Evolutionary conservation across 1,284 basidiomycete species (phyloP).

Genomic region (Fomitopsis pinicola): DNA sequence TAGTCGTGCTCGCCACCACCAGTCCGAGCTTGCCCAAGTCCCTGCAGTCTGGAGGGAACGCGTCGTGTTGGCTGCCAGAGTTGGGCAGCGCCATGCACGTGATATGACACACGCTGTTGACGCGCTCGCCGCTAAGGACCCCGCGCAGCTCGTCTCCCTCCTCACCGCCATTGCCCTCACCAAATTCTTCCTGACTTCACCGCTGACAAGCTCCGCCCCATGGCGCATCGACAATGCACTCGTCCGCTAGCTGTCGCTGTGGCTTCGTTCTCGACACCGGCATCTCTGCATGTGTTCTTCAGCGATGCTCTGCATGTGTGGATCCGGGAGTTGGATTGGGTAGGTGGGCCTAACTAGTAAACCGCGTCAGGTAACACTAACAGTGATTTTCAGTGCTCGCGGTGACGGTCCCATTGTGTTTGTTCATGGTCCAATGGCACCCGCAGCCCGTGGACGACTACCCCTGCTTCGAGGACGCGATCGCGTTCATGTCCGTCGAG

Average conservation of each 20-base stretch:
- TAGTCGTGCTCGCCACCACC: slow-evolving; percentile 46
- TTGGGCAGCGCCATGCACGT: too few species aligned
- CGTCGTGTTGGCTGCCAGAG: slow-evolving; percentile 21
- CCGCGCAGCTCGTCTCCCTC: too few species aligned
- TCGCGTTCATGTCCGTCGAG: slow-evolving; percentile 85
- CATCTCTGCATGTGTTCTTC: slow-evolving; percentile 42
- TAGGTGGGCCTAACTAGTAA: slow-evolving; percentile 33
- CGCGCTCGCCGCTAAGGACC: too few species aligned
- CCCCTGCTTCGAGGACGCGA: slow-evolving; percentile 97
- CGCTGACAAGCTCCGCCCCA: too few species aligned
- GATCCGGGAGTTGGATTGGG: slow-evolving; percentile 49
- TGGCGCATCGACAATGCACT: too few species aligned
- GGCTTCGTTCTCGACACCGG: slow-evolving; percentile 64
- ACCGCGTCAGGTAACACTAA: neutral
- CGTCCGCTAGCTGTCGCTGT: slow-evolving; percentile 70
- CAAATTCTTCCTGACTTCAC: too few species aligned
- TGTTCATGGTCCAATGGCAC: slow-evolving; percentile 82
- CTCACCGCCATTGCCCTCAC: too few species aligned
- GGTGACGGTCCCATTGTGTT: slow-evolving; percentile 58
- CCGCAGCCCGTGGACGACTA: slow-evolving; percentile 95
- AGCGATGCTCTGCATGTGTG: slow-evolving; percentile 43
- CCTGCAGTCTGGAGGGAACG: slow-evolving; percentile 57
- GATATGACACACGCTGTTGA: too few species aligned
- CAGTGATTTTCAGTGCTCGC: slow-evolving; percentile 50
- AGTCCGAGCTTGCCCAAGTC: slow-evolving; percentile 47